These are phyloP conservation scores for Cucumis cinereus DNA, from an alignment of 306 rosid species.

Conservation along the genomic window DNA sequence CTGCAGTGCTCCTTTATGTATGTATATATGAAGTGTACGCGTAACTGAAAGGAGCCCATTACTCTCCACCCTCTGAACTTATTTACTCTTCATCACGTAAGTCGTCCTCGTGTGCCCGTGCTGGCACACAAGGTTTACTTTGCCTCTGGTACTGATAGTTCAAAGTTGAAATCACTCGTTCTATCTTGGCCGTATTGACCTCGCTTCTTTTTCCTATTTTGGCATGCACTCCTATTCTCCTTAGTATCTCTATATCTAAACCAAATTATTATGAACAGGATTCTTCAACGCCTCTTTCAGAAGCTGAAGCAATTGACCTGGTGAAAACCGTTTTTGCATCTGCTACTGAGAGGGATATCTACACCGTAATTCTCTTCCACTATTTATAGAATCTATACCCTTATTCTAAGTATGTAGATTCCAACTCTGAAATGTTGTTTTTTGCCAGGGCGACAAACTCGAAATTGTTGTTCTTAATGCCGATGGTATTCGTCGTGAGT, in stretches of 20 bases:
- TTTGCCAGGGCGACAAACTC: constrained; percentile 65
- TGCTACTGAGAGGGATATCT: constrained; percentile 90
- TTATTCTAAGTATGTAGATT: neutral
- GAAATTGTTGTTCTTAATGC: constrained; percentile 65
- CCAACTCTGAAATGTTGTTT: neutral
- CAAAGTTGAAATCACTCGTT: neutral
- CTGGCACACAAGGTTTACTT: neutral
- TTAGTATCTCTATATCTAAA: neutral
- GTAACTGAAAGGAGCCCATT: neutral
- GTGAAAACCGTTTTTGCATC: constrained; percentile 89
- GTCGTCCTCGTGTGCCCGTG: neutral
- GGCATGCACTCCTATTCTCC: neutral
- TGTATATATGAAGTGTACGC: neutral
- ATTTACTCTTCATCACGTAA: neutral
- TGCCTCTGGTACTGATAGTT: neutral
- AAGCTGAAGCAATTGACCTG: constrained; percentile 70
- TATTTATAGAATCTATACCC: neutral
- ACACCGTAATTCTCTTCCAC: constrained; percentile 47
- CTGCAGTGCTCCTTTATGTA: neutral
- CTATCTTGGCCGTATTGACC: neutral
- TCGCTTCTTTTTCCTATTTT: neutral
- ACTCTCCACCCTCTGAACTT: neutral
- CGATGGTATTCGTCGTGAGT: constrained; percentile 44
- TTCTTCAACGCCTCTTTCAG: constrained; percentile 85
- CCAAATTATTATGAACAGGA: constrained; percentile 36